Base-by-base conservation (phyloP, 371 early-diverging fungal species). In the Synchytrium microbalum region DNA sequence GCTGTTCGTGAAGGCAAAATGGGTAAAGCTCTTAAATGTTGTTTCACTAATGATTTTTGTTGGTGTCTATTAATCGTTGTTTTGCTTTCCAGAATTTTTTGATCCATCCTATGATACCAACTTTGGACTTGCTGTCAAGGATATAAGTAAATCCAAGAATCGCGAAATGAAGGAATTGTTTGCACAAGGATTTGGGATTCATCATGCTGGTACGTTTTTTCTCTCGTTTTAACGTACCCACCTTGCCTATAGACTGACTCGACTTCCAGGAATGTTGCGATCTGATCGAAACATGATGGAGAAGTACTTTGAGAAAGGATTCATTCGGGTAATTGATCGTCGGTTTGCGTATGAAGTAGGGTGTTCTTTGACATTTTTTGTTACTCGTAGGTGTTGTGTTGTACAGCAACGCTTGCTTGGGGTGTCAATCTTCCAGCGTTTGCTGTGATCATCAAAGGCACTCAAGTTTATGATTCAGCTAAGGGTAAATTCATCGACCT, bases 401-500 rank as follows among this genome's bases (percentile, higher is more conserved):
- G 92, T 2, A 99, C 99, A 8, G 95, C 99, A 19, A 99, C 99
- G 0, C 81, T 99, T 55, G 99, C 99, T 31, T 99, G 99, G 99
- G 99, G 99, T 79, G 99, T 99, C 62, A 99, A 99, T 73, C 84
- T 99, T 69, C 99, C 99, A 26, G 99, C 99, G 19, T 93, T 98
- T 74, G 88, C 95, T 1, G 99, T 99, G 54, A 91, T 99, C 59
- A 97, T 99, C 75, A 98, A 96, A 78, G 99, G 99, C 13, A 99
- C 99, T 3, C 93, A 93, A 71, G 92, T 97, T 65, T 99, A 99
- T 74, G 85, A 87, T 26, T 91, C 95, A 5, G 93, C 95, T 69
- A 92, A 89, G 79, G 95, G 98, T 67, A 77, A 86, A 19, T 97
- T 92, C 92, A 81, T 84, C 23, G 97, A 99, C 72, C 72, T 99